Evolutionary conservation across 2,329 filamentous ascomycete genomes (phyloP), one percentile per base, ranked within the genome.

Genomic region (Exophiala xenobiotica): DNA sequence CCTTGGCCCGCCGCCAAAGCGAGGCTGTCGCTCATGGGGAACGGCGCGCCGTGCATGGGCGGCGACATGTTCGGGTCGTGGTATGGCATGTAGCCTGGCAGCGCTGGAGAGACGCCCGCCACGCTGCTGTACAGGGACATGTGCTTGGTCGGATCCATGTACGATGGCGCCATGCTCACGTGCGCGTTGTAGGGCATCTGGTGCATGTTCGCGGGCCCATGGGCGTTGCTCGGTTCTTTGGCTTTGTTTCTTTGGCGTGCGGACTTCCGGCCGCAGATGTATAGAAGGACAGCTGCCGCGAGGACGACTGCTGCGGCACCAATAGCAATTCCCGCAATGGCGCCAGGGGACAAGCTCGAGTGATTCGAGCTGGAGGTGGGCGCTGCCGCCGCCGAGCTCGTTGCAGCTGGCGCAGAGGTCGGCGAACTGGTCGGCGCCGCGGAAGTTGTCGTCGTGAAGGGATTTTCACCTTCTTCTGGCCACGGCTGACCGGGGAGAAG

Each of bases 401-500:
- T 35, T 2, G 35, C 35, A 16, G 38, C 11, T 1, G 22, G 6
- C 6, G 37, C 18, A n/a, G 46, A n/a, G 12, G 38, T 8, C 8
- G 49, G 33, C 7, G 44, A 12, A 16, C n/a, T 40, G 3, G 50
- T 9, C 3, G 54, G 43, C 18, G 51, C n/a, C 24, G 47, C 20
- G 11, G 50, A 19, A n/a, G 43, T 20, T 6, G 45, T 24, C 8
- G 51, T 51, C 22, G 46, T 47, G 47, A 53, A 51, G n/a, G 54
- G 50, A 37, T 47, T 26, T 18, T 46, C 46, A 12, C 37, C 27
- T 38, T 62, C 60, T 6, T 49, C 40, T 14, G 58, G 58, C 53
- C 53, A 61, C 8, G 54, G 46, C 39, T 62, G 44, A 23, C 60
- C 60, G 8, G 60, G 60, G 8, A 59, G 48, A 6, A 62, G 39